These are phyloP conservation scores for Polyplosphaeria fusca DNA, from an alignment of 495 filamentous ascomycete genomes.

Conservation along the genomic window DNA sequence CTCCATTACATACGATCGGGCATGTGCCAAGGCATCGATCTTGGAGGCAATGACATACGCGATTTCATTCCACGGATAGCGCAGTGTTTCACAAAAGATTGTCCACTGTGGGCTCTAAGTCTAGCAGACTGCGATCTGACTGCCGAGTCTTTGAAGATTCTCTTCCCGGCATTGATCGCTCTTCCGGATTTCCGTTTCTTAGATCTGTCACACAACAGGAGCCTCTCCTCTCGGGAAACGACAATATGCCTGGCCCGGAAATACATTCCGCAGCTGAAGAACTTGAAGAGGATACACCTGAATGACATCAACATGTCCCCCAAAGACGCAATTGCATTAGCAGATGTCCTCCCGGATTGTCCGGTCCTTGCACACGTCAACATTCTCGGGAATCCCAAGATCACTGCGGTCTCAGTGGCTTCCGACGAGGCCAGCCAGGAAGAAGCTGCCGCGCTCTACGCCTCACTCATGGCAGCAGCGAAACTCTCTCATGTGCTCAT, in stretches of 20 bases:
- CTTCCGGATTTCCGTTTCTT: constrained; percentile 81
- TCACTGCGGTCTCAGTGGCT: constrained; percentile 64
- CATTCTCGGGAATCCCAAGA: constrained; percentile 75
- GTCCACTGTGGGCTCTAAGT: constrained; percentile 75
- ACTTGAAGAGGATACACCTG: constrained; percentile 81
- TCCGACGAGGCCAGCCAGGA: constrained; percentile 72
- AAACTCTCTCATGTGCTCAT: constrained; percentile 80
- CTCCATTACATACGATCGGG: constrained; percentile 68
- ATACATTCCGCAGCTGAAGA: constrained; percentile 78
- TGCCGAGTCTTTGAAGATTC: constrained; percentile 63
- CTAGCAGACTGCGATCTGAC: constrained; percentile 82
- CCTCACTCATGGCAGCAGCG: constrained; percentile 84
- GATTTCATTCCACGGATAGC: constrained; percentile 68
- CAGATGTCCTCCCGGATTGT: constrained; percentile 84
- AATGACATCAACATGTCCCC: constrained; percentile 80
- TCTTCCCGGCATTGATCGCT: constrained; percentile 70
- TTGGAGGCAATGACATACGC: constrained; percentile 84
- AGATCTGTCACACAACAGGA: constrained; percentile 85
- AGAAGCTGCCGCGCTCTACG: constrained; percentile 90
- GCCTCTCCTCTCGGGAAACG: constrained; percentile 74
- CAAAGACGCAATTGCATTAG: constrained; percentile 82
- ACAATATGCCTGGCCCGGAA: constrained; percentile 73
- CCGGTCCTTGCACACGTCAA: constrained; percentile 81
- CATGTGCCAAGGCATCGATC: constrained; percentile 81
- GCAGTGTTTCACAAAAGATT: constrained; percentile 57